These are phyloP conservation scores for Lentinula aciculospora DNA, from an alignment of 768 basidiomycete genomes.

Conservation along the genomic window DNA sequence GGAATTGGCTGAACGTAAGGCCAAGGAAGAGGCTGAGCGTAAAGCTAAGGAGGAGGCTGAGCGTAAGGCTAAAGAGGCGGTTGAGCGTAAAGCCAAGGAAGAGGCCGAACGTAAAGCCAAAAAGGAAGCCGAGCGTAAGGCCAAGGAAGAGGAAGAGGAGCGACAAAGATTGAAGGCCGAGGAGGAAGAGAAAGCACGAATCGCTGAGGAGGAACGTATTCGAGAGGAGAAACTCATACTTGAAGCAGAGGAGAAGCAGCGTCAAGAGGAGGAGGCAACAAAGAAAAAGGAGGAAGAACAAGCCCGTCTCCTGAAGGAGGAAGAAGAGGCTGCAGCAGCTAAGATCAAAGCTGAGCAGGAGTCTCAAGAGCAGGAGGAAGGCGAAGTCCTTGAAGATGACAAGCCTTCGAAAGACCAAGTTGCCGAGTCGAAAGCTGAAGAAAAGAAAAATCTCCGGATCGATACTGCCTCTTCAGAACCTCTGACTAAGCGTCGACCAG, in stretches of 20 bases:
- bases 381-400: conserved; percentile 26
- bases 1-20: conserved; percentile 30
- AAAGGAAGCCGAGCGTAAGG: conserved; percentile 22
- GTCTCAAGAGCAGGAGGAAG: conserved; percentile 33
- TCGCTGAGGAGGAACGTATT: conserved; percentile 41
- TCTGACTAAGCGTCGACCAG: conserved; percentile 55
- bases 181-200: conserved; percentile 25
- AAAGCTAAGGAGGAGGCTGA: conserved; percentile 18
- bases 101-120: conserved; percentile 35
- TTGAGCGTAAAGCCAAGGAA: conserved; percentile 37
- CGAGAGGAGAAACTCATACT: conserved; percentile 28
- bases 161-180: too few species aligned
- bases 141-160: conserved; percentile 19
- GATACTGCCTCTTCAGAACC: conserved; percentile 42
- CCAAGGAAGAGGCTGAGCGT: conserved; percentile 24
- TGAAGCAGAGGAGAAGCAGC: conserved; percentile 25
- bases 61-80: conserved; percentile 29
- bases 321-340: conserved; percentile 37
- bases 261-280: conserved; percentile 22
- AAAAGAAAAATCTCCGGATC: conserved; percentile 58
- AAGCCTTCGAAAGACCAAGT: conserved; percentile 21
- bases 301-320: conserved; percentile 43
- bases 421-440: conserved; percentile 19
- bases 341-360: conserved; percentile 38
- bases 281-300: conserved; percentile 33